Evolutionary conservation across 306 rosid genomes (phyloP).

Genomic region (Inga leiocalycina): DNA sequence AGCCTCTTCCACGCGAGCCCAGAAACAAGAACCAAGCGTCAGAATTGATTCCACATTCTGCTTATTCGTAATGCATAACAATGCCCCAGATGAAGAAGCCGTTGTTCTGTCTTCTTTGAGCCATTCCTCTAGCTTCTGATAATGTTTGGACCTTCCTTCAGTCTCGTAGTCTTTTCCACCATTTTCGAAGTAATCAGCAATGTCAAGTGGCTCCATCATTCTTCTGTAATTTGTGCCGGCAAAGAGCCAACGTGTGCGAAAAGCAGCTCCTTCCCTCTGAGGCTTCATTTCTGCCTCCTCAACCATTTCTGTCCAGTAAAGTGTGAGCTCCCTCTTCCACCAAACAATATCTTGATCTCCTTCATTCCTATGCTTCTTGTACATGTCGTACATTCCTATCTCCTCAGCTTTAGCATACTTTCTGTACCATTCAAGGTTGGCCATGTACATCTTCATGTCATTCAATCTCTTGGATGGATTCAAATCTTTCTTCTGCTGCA

Average conservation of each 20-base stretch:
- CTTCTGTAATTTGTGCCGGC: constrained; percentile 57
- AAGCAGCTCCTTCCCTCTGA: constrained; percentile 39
- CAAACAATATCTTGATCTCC: constrained; percentile 19
- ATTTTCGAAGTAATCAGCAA: constrained; percentile 48
- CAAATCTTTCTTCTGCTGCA: background rate
- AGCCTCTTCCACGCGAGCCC: constrained; percentile 79
- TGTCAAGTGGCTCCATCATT: constrained; percentile 71
- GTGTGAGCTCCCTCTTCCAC: constrained; percentile 38
- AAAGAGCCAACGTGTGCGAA: constrained; percentile 45
- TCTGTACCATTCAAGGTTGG: constrained; percentile 70
- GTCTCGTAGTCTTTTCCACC: constrained; percentile 25
- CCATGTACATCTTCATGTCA: constrained; percentile 46
- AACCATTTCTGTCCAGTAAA: constrained; percentile 58
- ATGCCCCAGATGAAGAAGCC: background rate
- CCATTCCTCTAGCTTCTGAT: constrained; percentile 50
- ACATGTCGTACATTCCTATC: constrained; percentile 65
- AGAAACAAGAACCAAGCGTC: constrained; percentile 74
- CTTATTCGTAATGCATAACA: background rate
- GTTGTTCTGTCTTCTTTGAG: background rate
- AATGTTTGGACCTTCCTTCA: constrained; percentile 45
- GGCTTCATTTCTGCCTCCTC: constrained; percentile 54
- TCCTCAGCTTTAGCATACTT: constrained; percentile 9
- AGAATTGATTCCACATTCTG: constrained; percentile 40
- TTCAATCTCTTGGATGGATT: constrained; percentile 44
- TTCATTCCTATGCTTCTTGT: constrained; percentile 13